phyloP scores from a whole-genome alignment of 208 protist genomes.

The Porcisia deanei region DNA sequence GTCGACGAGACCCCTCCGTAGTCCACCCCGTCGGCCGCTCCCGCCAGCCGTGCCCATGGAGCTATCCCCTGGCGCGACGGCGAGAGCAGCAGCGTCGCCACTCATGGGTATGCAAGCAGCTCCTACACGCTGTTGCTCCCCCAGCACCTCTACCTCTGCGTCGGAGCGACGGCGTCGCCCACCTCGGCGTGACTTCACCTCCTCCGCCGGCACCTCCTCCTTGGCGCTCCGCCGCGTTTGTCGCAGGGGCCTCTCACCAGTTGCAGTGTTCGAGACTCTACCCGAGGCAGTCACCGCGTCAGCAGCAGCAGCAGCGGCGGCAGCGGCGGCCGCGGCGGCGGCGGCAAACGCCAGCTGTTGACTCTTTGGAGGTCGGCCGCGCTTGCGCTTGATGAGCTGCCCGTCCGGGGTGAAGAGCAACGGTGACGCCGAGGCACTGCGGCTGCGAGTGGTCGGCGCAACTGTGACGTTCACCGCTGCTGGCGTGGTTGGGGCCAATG shows the following conservation, averaged over 20 bases:
- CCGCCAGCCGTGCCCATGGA: not conserved
- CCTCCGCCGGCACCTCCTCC: slow-evolving; percentile 8
- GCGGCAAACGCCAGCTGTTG: slow-evolving; percentile 18
- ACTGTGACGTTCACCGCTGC: slow-evolving; percentile 5
- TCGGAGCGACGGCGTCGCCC: slow-evolving; percentile 17
- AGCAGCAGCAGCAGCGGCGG: slow-evolving; percentile 11
- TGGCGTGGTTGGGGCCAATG: not conserved
- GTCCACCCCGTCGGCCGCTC: slow-evolving; percentile 5
- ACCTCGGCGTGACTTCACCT: slow-evolving; percentile 15
- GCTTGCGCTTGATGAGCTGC: slow-evolving; percentile 55
- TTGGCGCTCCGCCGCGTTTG: slow-evolving; percentile 4
- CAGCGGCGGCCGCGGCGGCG: slow-evolving; percentile 6
- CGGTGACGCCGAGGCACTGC: slow-evolving; percentile 5
- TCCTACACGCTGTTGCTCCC: not conserved
- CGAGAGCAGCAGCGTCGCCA: not conserved
- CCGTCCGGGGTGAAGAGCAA: slow-evolving; percentile 29
- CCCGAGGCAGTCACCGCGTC: not conserved
- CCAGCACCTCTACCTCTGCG: not conserved
- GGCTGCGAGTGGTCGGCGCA: slow-evolving; percentile 3
- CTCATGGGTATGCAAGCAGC: not conserved
- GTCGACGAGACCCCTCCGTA: slow-evolving; percentile 1
- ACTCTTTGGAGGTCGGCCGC: slow-evolving; percentile 61
- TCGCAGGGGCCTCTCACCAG: not conserved
- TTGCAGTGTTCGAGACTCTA: not conserved
- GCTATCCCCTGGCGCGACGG: not conserved